A percentile compares a stretch with the other conserved stretches of the same genome.
Conservation (phyloP, 1,284 basidiomycete species). For the Pholiota adiposa region DNA sequence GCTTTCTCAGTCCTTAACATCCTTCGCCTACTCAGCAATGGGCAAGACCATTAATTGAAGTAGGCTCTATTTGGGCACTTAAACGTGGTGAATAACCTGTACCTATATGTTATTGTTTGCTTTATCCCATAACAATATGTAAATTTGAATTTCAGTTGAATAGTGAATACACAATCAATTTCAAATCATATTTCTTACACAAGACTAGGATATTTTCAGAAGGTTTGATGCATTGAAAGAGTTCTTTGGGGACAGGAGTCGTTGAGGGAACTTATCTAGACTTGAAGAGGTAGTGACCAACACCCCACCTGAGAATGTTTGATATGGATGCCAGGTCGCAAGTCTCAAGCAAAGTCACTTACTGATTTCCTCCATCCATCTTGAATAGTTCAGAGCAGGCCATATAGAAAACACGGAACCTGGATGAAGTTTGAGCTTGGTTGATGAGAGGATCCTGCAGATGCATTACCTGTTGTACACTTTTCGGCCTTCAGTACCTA, state of each 20-base stretch:
- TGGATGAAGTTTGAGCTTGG: constrained; percentile 19
- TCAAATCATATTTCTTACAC: neutral
- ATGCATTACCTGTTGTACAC: constrained; percentile 55
- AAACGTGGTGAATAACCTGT: neutral
- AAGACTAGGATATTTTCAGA: too few relatives aligned
- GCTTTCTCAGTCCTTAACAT: constrained; percentile 68
- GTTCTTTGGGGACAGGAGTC: too few relatives aligned
- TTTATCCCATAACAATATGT: neutral
- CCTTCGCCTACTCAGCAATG: constrained; percentile 69
- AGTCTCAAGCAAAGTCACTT: too few relatives aligned
- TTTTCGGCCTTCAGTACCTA: constrained; percentile 58
- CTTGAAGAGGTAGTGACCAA: constrained; percentile 45
- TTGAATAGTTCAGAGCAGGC: constrained; percentile 79
- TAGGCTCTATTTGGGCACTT: neutral
- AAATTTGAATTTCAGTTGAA: neutral
- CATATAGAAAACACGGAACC: constrained; percentile 78
- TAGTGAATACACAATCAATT: neutral
- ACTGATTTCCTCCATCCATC: constrained; percentile 69
- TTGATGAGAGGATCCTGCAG: too few relatives aligned
- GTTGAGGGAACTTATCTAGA: constrained; percentile 4
- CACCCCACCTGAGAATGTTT: constrained; percentile 37
- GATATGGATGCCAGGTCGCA: too few relatives aligned
- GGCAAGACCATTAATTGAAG: constrained; percentile 43
- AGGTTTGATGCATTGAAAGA: neutral
- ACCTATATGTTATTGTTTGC: neutral